Evolutionary conservation across 805 yeast species (phyloP), one percentile per base, ranked within the genome.

Genomic region (Candida sonorensis): DNA sequence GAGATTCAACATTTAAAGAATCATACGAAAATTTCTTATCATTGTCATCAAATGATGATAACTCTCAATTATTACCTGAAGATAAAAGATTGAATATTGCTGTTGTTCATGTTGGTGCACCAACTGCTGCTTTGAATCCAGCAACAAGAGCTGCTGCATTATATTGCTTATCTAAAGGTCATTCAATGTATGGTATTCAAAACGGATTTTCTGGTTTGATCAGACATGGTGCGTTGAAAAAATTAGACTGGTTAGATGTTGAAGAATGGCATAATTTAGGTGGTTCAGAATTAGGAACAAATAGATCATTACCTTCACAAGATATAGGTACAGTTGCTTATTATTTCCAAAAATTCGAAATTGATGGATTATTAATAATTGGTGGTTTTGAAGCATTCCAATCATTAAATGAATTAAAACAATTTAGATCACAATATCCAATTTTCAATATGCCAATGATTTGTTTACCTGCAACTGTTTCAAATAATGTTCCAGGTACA

Each of bases 351-450:
- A 86, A 86, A 61, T 80, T 78, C 59, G 64, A 72, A 35, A 77
- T 92, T 53, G 92, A 92, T 53, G 98, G 97, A 25, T 70, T 90
- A 43, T 72, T 92, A 40, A 70, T 92, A 36, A 78, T 92, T 40
- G 99, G 99, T 46, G 98, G 98, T 1, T 92, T 88, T 53, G 98
- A 92, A 67, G 97, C 96, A n/a, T 92, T 79, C 68, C 70, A 70
- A 9, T 76, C 97, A 1, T 69, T 92, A 46, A 76, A 83, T 49
- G 83, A 87, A 64, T 71, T 92, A 44, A 81, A 83, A 46, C 69
- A 70, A 45, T 86, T 92, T 20, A 75, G 96, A 58, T 45, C 55
- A 11, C 64, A 75, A 37, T 92, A 86, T 62, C 97, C 98, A 27
- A 77, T 90, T 18, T 84, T 92, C 65, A 77, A 90, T 59, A 87